Percentiles rank a stretch among this genome's conserved stretches.
Evolutionary conservation across 2,329 filamentous ascomycete genomes (phyloP).

Genomic region (Sarocladium strictum): DNA sequence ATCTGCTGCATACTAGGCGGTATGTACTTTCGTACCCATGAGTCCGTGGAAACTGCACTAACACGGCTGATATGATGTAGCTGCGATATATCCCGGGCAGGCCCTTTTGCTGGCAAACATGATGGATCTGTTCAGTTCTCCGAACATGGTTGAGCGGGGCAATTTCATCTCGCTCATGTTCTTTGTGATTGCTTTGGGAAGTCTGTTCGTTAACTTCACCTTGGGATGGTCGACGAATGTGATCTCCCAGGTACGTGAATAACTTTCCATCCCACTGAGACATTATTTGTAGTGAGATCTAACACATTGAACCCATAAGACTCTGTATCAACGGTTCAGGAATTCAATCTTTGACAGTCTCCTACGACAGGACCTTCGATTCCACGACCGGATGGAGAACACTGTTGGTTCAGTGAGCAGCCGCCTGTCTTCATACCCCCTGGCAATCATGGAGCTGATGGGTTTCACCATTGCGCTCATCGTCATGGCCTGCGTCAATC

Average conservation of each 20-base stretch:
- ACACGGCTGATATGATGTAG: slow-evolving; percentile 12
- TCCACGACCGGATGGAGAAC: slow-evolving; percentile 36
- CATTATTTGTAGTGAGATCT: too few species aligned
- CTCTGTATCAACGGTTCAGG: too few species aligned
- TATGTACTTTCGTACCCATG: too few species aligned
- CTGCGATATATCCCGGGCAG: slow-evolving; percentile 24
- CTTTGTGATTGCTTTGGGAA: slow-evolving; percentile 19
- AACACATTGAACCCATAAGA: too few species aligned
- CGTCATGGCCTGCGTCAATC: slow-evolving; percentile 28
- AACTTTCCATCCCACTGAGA: too few species aligned
- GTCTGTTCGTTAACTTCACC: slow-evolving; percentile 17
- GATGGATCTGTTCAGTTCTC: slow-evolving; percentile 20
- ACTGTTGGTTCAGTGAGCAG: slow-evolving; percentile 30
- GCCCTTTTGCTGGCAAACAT: slow-evolving; percentile 25
- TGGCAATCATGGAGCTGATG: slow-evolving; percentile 35
- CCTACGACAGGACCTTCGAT: slow-evolving; percentile 34
- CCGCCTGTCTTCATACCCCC: slow-evolving; percentile 29
- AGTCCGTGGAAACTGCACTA: too few species aligned
- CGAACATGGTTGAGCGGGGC: slow-evolving; percentile 19
- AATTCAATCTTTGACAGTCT: slow-evolving; percentile 24
- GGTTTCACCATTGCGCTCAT: slow-evolving; percentile 35
- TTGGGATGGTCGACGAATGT: slow-evolving; percentile 16
- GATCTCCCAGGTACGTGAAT: slow-evolving; percentile 16
- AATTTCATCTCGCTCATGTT: slow-evolving; percentile 32
- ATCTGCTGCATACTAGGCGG: too few species aligned